Conservation (phyloP, 257 asterid species). For the Paraleonurus japonicus region DNA sequence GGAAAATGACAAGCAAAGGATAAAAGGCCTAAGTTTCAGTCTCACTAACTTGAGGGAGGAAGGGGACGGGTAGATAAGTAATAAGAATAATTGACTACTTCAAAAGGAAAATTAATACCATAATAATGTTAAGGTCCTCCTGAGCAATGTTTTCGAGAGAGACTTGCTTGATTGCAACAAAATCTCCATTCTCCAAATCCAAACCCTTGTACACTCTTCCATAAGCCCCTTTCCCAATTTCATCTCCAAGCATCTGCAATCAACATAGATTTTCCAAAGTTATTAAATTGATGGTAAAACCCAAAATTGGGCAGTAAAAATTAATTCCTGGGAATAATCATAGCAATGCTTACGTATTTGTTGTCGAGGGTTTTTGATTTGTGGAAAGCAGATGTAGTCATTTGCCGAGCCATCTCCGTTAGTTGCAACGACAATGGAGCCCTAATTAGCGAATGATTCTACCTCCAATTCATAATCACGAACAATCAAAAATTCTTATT, state of each 20-base stretch:
- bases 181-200: slow-evolving; percentile 97
- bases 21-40: slow-evolving; percentile 2
- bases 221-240: slow-evolving; percentile 98
- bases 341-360: slow-evolving; percentile 41
- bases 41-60: not conserved
- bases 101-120: slow-evolving; percentile 43
- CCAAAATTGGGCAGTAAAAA: not conserved
- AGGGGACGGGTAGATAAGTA: not conserved
- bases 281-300: not conserved
- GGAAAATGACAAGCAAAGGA: slow-evolving; percentile 10
- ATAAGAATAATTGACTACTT: not conserved
- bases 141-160: slow-evolving; percentile 92
- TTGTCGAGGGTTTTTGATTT: slow-evolving; percentile 51
- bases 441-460: slow-evolving; percentile 22
- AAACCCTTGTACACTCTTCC: slow-evolving; percentile 98
- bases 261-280: not conserved
- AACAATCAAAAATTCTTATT: not conserved
- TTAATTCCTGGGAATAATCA: slow-evolving; percentile 4
- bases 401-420: slow-evolving; percentile 45
- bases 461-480: slow-evolving; percentile 22
- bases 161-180: slow-evolving; percentile 97
- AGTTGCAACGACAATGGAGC: slow-evolving; percentile 21
- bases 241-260: slow-evolving; percentile 92
- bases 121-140: slow-evolving; percentile 82
- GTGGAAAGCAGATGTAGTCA: slow-evolving; percentile 48